Evolutionary conservation across 2,329 filamentous ascomycete genomes (phyloP).

Genomic region (Pseudohalonectria lignicola): DNA sequence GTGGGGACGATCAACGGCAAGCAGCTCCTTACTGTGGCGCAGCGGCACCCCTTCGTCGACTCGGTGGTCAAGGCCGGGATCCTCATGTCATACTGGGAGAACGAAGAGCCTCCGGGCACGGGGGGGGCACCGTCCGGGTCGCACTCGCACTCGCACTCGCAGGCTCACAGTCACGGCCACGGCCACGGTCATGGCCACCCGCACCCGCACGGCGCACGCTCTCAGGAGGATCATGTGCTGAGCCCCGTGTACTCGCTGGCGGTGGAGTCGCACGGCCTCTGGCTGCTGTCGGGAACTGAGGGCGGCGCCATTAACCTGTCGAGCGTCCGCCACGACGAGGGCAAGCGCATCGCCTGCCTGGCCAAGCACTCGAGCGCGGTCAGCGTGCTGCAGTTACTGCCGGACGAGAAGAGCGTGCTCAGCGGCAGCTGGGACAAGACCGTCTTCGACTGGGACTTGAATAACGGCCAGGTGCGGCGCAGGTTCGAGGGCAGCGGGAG

Average conservation of each 20-base stretch:
- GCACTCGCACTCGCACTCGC: neutral
- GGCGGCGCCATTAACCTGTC: constrained; percentile 89
- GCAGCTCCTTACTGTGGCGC: constrained; percentile 83
- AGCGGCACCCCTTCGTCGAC: constrained; percentile 93
- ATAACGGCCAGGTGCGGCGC: constrained; percentile 68
- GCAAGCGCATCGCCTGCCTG: constrained; percentile 73
- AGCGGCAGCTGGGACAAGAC: constrained; percentile 97
- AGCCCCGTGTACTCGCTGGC: constrained; percentile 93
- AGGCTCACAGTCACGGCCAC: neutral
- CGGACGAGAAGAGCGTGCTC: constrained; percentile 77
- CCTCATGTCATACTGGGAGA: constrained; percentile 96
- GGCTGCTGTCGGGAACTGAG: constrained; percentile 84
- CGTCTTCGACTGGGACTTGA: constrained; percentile 88
- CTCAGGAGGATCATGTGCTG: constrained; percentile 45
- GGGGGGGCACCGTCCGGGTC: neutral
- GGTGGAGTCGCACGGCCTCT: constrained; percentile 79
- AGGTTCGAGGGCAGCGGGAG: constrained; percentile 66
- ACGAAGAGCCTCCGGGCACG: constrained; percentile 57
- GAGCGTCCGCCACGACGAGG: constrained; percentile 87
- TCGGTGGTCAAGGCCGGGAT: constrained; percentile 93
- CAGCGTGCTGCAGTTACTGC: constrained; percentile 69
- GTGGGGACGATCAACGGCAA: constrained; percentile 92
- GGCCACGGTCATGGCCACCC: too few species aligned
- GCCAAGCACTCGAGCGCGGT: constrained; percentile 85
- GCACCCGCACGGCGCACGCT: too few species aligned